Evolutionary conservation across 2,329 filamentous ascomycete species (phyloP), one percentile per base, ranked within the genome.

Genomic region (Fusarium nurragi): DNA sequence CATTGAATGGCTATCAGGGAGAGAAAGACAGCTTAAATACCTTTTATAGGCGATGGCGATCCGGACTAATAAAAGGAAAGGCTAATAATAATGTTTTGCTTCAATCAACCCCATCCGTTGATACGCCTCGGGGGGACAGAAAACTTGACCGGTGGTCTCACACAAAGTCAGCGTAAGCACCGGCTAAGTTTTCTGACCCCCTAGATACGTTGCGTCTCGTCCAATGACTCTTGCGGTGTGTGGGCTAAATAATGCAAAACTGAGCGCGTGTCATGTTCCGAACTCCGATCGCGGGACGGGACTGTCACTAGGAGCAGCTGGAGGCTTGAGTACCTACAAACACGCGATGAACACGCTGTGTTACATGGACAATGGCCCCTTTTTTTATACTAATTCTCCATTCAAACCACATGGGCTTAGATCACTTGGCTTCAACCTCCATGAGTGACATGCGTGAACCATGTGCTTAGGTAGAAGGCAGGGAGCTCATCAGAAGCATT

Each of bases 151-250:
- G n/a, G n/a, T n/a, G n/a, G n/a, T n/a, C n/a, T n/a, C n/a, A n/a
- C n/a, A n/a, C n/a, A n/a, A n/a, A n/a, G n/a, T n/a, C n/a, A n/a
- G n/a, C n/a, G n/a, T n/a, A n/a, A n/a, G n/a, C n/a, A n/a, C n/a
- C n/a, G n/a, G n/a, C n/a, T n/a, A n/a, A n/a, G n/a, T n/a, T n/a
- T n/a, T n/a, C n/a, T n/a, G n/a, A n/a, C n/a, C n/a, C n/a, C n/a
- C 23, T 6, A 25, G 50, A 45, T 58, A 57, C 45, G 45, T 41
- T 40, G 46, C 28, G 28, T 52, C 23, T 58, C 41, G 32, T 40
- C 54, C 51, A 60, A 60, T 72, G 69, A 71, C 67, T 71, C 69
- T 56, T 61, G 39, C 69, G 67, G 63, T 44, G 65, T 47, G 63
- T 63, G 43, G 43, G 69, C 69, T 62, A 59, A 65, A 69, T 64